Evolutionary conservation across 345 rosid genomes (phyloP).

Genomic region (Schrenkiella parvula): DNA sequence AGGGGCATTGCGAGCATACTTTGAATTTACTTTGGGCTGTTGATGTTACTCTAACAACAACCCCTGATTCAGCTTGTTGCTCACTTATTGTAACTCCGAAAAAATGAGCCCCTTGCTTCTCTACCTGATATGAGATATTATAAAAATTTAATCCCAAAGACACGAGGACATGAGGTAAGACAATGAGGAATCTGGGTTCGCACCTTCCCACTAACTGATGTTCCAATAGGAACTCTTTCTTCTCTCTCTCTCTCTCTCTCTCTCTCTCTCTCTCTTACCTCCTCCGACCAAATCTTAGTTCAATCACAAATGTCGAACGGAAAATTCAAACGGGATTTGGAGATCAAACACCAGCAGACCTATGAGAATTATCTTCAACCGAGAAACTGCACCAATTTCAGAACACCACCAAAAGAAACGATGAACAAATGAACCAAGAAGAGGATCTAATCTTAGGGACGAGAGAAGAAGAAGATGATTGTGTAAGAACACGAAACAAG

Average conservation of each 20-base stretch:
- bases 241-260: not conserved
- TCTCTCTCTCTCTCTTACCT: not conserved
- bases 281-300: not conserved
- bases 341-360: not conserved
- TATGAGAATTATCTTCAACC: not conserved
- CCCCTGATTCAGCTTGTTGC: conserved; percentile 90
- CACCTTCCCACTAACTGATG: conserved; percentile 99
- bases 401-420: not conserved
- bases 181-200: not conserved
- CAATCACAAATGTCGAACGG: not conserved
- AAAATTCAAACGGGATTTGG: not conserved
- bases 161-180: not conserved
- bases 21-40: conserved; percentile 95
- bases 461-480: not conserved
- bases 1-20: conserved; percentile 34
- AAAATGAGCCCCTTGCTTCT: conserved; percentile 96
- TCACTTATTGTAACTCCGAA: conserved; percentile 94
- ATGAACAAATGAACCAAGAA: not conserved
- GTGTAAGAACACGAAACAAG: conserved; percentile 7
- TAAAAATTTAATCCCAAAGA: not conserved
- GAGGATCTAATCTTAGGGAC: conserved; percentile 7
- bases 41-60: conserved; percentile 95
- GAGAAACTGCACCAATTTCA: conserved; percentile 6
- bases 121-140: conserved; percentile 56
- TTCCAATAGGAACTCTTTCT: conserved; percentile 53